These are phyloP conservation scores for Onygenales sp. DNA, from an alignment of 2,329 filamentous ascomycete genomes.

Conservation along the genomic window DNA sequence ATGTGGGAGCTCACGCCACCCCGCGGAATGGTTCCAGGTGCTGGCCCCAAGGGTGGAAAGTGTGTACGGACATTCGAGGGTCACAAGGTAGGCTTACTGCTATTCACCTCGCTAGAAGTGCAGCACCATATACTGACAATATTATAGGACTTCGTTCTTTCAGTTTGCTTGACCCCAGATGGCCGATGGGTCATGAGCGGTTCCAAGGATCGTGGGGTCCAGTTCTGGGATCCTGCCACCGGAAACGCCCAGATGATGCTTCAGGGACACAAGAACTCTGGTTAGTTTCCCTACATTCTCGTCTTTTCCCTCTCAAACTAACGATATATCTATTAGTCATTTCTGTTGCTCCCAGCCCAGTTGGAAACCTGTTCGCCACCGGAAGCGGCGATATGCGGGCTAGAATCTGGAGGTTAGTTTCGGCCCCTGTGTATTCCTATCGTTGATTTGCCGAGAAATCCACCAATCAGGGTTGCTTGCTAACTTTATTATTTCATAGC, in stretches of 20 bases:
- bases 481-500: neutral
- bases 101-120: neutral
- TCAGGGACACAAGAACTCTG: constrained; percentile 95
- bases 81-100: constrained; percentile 59
- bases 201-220: constrained; percentile 92
- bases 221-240: constrained; percentile 96
- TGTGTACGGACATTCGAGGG: constrained; percentile 96
- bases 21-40: constrained; percentile 55
- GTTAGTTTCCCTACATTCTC: constrained; percentile 31
- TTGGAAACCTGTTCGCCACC: constrained; percentile 81
- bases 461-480: neutral
- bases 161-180: constrained; percentile 88
- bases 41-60: constrained; percentile 71
- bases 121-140: neutral
- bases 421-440: constrained; percentile 2
- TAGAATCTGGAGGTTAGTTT: constrained; percentile 76
- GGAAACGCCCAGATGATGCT: constrained; percentile 96
- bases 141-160: constrained; percentile 81
- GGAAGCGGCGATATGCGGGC: constrained; percentile 97
- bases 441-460: neutral
- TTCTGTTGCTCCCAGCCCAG: constrained; percentile 87
- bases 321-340: constrained; percentile 54
- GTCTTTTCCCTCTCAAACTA: neutral
- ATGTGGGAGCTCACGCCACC: constrained; percentile 89
- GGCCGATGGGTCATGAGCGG: constrained; percentile 93